Percentiles rank a stretch among this genome's conserved stretches.
These are phyloP conservation scores for Pyrus pyrifolia DNA, from an alignment of 306 rosid species.

Conservation along the genomic window DNA sequence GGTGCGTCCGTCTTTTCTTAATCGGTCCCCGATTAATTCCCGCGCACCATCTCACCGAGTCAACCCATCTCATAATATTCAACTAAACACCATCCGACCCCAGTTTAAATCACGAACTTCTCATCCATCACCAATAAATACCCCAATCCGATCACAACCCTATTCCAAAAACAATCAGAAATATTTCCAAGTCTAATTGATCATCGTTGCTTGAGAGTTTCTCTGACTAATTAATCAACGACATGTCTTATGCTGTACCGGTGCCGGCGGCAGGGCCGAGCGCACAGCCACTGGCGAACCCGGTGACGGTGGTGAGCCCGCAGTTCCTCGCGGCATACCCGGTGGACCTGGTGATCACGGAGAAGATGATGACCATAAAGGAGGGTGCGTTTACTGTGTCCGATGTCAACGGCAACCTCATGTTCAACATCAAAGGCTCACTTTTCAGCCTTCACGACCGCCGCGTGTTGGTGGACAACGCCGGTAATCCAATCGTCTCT, in stretches of 20 bases:
- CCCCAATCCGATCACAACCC: neutral
- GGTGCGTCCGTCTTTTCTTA: no score
- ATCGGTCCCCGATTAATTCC: no score
- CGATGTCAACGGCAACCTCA: conserved; percentile 30
- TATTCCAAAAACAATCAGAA: neutral
- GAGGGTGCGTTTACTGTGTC: conserved; percentile 31
- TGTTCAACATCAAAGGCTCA: conserved; percentile 40
- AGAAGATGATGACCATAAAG: conserved; percentile 23
- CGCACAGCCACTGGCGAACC: conserved; percentile 12
- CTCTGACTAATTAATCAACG: neutral
- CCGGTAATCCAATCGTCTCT: conserved; percentile 22
- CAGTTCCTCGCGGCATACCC: conserved; percentile 27
- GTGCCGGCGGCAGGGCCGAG: neutral
- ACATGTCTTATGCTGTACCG: conserved; percentile 1
- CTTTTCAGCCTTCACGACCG: conserved; percentile 30
- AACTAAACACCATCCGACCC: no score
- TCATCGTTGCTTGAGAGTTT: no score
- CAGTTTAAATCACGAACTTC: no score
- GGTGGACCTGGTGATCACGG: conserved; percentile 23
- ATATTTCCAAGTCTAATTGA: neutral
- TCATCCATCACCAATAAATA: no score
- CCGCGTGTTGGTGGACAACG: conserved; percentile 26
- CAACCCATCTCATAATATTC: no score
- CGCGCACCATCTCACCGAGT: no score
- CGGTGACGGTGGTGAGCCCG: conserved; percentile 23